A percentile compares a stretch with the other conserved stretches of the same genome.
Evolutionary conservation across 108 stramenopile genomes (phyloP).

Genomic region (Aurantiochytrium sp.): DNA sequence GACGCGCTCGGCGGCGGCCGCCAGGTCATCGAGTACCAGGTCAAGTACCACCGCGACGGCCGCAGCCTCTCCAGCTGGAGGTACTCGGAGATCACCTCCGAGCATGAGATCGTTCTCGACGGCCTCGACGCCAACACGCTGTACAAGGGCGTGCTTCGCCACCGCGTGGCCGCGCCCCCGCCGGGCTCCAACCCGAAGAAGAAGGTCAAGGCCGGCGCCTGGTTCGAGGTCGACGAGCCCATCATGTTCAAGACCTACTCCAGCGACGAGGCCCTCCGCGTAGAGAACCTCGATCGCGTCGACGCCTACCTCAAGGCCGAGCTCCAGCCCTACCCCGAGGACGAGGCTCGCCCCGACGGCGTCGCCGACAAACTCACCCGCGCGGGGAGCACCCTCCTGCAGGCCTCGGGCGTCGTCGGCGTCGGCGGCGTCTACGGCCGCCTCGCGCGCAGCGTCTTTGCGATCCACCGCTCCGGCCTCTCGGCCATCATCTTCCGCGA

Average conservation of each 20-base stretch:
- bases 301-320: neutral
- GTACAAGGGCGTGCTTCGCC: neutral
- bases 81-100: neutral
- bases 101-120: neutral
- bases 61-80: neutral
- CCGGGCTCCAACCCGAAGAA: neutral
- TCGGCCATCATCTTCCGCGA: neutral
- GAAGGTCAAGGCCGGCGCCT: neutral
- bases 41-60: neutral
- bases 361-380: constrained; percentile 15
- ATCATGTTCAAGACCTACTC: neutral
- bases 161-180: neutral
- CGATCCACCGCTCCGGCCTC: neutral
- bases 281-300: neutral
- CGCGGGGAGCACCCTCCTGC: neutral
- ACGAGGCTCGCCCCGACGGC: neutral
- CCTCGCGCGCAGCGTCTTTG: neutral
- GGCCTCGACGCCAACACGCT: neutral
- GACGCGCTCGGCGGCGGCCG: neutral
- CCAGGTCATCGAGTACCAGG: neutral
- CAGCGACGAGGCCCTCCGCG: neutral
- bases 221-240: neutral
- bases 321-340: constrained; percentile 8
- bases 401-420: neutral
- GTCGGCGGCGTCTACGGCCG: neutral